A percentile compares a stretch with the other conserved stretches of the same genome.
Conservation (phyloP, 495 filamentous ascomycete species). For the Talaromyces ruber region DNA sequence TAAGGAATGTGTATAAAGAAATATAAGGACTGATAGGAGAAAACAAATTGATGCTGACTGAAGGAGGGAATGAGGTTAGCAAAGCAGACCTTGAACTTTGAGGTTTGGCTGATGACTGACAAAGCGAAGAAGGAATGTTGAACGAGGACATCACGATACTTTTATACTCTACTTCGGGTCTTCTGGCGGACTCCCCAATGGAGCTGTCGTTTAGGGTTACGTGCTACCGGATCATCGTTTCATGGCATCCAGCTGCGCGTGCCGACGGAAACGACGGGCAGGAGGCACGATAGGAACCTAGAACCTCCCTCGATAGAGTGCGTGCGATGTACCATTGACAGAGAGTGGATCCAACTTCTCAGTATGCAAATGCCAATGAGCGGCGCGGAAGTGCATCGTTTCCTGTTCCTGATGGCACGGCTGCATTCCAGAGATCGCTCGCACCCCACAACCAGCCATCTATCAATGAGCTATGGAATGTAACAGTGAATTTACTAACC, state of each 20-base stretch:
- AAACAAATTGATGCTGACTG: background rate
- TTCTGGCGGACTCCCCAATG: background rate
- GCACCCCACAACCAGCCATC: conserved; percentile 1
- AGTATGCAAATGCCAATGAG: background rate
- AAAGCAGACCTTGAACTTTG: background rate
- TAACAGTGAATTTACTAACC: background rate
- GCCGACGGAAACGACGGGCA: background rate
- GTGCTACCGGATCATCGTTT: background rate
- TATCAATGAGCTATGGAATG: conserved; percentile 3
- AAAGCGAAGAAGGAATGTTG: background rate
- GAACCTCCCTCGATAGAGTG: background rate
- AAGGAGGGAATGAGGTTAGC: background rate
- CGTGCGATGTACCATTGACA: background rate
- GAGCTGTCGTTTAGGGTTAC: background rate
- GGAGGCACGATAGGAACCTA: background rate
- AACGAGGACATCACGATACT: background rate
- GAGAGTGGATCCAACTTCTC: background rate
- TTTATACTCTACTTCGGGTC: background rate
- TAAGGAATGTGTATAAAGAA: background rate
- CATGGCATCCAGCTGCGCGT: background rate
- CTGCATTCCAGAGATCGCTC: conserved; percentile 1
- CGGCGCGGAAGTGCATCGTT: background rate
- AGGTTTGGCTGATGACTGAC: background rate
- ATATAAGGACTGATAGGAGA: background rate
- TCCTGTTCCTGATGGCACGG: background rate